phyloP scores from a whole-genome alignment of 768 basidiomycete species.

The Leccinum olivaceopallidum region DNA sequence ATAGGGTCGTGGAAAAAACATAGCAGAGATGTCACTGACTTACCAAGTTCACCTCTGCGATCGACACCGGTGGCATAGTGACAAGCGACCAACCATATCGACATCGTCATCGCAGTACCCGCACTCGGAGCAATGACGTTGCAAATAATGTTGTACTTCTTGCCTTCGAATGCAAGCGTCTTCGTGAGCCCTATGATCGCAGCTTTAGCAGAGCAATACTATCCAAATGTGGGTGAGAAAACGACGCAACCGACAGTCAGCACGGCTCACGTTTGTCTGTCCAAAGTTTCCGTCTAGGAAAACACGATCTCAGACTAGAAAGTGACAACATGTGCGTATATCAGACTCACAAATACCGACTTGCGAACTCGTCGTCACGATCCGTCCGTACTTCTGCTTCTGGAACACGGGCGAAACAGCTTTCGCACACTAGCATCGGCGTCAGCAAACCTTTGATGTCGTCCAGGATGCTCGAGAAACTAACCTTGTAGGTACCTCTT shows the following conservation, averaged over 20 bases:
- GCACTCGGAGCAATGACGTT: constrained; percentile 88
- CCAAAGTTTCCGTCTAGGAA: constrained; percentile 90
- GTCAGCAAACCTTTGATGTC: constrained; percentile 2
- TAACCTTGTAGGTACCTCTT: constrained; percentile 86
- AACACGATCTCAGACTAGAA: not conserved
- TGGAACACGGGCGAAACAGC: constrained; percentile 97
- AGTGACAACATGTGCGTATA: not conserved
- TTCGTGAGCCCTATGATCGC: constrained; percentile 90
- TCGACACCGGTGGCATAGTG: no score
- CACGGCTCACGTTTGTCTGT: constrained; percentile 71
- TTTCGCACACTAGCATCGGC: constrained; percentile 68
- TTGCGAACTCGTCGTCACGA: constrained; percentile 91
- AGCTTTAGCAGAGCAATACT: constrained; percentile 93
- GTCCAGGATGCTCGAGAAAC: constrained; percentile 4
- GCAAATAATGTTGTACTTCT: constrained; percentile 86
- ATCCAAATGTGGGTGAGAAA: constrained; percentile 1
- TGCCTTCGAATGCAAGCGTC: constrained; percentile 88
- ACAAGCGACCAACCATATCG: constrained; percentile 52
- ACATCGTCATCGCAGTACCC: constrained; percentile 90
- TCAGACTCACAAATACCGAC: constrained; percentile 84
- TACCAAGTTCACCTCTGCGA: no score
- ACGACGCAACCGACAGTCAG: not conserved
- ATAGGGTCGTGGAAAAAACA: no score
- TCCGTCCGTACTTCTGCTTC: constrained; percentile 94
- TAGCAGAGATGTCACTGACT: no score